Evolutionary conservation across 2,329 filamentous ascomycete species (phyloP), one percentile per base, ranked within the genome.

Genomic region (Penicillium decumbens): DNA sequence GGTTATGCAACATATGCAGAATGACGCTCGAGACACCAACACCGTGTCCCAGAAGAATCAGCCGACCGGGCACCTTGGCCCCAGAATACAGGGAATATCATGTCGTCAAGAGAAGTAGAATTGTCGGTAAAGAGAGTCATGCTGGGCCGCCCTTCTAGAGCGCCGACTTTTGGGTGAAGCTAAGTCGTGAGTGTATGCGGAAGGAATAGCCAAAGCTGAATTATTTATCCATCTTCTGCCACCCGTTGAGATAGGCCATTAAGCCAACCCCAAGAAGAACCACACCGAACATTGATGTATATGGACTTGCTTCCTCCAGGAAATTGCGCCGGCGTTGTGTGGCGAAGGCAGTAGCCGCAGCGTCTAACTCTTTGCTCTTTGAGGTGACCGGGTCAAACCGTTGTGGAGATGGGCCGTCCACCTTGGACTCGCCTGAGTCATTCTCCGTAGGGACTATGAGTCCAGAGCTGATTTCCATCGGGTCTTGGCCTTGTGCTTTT

Each of bases 241-340:
- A 92, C 44, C 86, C 85, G 64, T 93, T 93, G 59, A 93, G 78
- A 70, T 90, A 91, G 37, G 87, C 87, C 88, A 93, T 93, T 56
- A 93, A 69, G 12, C 88, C 87, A 74, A 93, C 85, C 28, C 88
- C 88, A 53, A 93, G 74, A 48, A 93, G 70, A 24, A 93, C 88
- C 28, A 93, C 88, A 9, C 88, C 86, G 40, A 93, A 72, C 80
- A 92, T 89, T 1, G 87, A 90, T 35, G 86, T 85, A 64, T 91
- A 92, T 13, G 88, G 88, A 50, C 88, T 76, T 48, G 80, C 78
- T 40, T 84, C 77, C 53, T 76, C 69, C 41, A 80, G 65, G 24
- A 71, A 61, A 43, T 70, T 65, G 35, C 63, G 60, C 48, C 61
- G 63, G 49, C 63, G 63, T 50, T 67, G 62, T 51, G 65, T 49